phyloP scores from a whole-genome alignment of 345 rosid species.

The Acer negundo region DNA sequence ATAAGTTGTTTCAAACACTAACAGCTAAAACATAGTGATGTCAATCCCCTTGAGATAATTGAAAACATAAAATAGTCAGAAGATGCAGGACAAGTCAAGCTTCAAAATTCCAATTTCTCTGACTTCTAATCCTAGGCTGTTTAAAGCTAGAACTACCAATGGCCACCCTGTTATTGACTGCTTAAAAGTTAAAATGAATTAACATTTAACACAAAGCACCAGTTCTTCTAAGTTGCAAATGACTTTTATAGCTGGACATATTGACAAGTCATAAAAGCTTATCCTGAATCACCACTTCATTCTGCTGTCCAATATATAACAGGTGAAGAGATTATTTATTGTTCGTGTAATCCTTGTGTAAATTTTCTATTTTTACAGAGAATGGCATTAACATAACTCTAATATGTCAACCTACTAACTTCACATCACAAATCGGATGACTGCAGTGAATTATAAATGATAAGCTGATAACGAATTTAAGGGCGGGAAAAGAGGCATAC shows the following conservation, averaged over 20 bases:
- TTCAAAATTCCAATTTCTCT: neutral
- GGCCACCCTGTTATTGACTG: neutral
- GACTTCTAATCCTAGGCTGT: neutral
- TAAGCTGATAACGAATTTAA: slow-evolving; percentile 7
- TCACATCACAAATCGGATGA: neutral
- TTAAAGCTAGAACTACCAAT: neutral
- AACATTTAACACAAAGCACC: neutral
- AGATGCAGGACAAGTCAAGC: neutral
- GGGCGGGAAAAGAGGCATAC: slow-evolving; percentile 39
- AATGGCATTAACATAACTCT: neutral
- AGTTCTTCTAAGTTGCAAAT: neutral
- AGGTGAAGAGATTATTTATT: neutral
- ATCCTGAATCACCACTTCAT: neutral
- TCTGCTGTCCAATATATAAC: neutral
- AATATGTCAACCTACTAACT: neutral
- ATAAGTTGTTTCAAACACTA: slow-evolving; percentile 1
- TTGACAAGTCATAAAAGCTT: neutral
- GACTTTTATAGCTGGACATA: neutral
- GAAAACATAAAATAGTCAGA: neutral
- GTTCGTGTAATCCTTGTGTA: neutral
- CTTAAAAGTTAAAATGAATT: slow-evolving; percentile 1
- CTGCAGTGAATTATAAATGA: neutral
- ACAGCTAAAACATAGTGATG: neutral
- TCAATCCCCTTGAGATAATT: neutral
- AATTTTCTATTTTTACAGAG: neutral